Evolutionary conservation across 192 early-diverging fungal species (phyloP), one percentile per base, ranked within the genome.

Genomic region (Coemansia sp.): DNA sequence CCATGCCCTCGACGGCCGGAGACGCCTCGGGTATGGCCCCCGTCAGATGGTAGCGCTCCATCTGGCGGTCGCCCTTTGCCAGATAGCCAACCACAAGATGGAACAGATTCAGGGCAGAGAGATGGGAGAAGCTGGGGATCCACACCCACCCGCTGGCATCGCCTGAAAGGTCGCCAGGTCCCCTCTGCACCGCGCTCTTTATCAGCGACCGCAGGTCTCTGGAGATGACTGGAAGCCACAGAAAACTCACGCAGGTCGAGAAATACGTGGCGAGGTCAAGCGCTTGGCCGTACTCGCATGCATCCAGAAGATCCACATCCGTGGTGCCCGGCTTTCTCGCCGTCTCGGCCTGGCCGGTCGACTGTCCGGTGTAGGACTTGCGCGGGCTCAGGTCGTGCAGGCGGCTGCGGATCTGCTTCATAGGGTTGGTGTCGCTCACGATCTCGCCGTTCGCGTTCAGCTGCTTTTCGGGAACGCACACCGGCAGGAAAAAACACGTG

Each of bases 1-100:
- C 28, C 4, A 19, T 20, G 20, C 11, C n/a, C n/a, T 27, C 54
- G 20, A 13, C 0, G 4, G 13, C 30, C 6, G 53, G 36, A 14
- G 3, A 49, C 52, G 28, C 27, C 24, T 46, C 27, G 2, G 57
- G 65, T 10, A 59, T 54, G 4, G 34, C 30, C 2, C 66, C 72
- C 2, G 54, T 54, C 59, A 74, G 32, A 27, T 74, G 63, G 49
- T 55, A 68, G 23, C 66, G 69, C 69, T 78, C 75, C 62, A 78
- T 58, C 56, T 78, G 75, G 22, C 63, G 58, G 47, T 78, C 75
- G 24, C 75, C 75, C 36, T 63, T 65, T 55, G 75, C 65, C 39
- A 78, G 1, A 32, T 78, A 66, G 4, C 60, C 55, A n/a, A 78
- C 63, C 0, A 55, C 30, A 25, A 51, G 11, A n/a, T 68, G 62